phyloP scores from a whole-genome alignment of 1,284 basidiomycete species.

The Puccinia hordei region DNA sequence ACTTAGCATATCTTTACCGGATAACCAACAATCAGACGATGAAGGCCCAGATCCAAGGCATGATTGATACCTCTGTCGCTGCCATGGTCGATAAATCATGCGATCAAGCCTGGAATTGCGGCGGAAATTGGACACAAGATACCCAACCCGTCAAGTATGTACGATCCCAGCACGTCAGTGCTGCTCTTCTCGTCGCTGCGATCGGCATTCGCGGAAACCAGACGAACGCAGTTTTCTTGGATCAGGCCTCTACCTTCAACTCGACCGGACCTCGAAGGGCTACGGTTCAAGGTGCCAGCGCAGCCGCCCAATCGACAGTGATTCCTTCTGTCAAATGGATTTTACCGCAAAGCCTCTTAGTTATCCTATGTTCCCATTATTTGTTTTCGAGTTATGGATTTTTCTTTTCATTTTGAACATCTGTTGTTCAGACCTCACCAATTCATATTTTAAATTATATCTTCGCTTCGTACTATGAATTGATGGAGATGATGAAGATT shows the following conservation, averaged over 20 bases:
- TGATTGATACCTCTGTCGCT: slow-evolving; percentile 23
- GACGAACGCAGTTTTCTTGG: neutral
- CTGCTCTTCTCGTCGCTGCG: slow-evolving; percentile 35
- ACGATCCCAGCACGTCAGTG: slow-evolving; percentile 41
- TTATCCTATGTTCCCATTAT: neutral
- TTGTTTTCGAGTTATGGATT: neutral
- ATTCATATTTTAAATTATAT: too few relatives aligned
- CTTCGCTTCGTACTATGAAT: too few relatives aligned
- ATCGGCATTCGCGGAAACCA: slow-evolving; percentile 29
- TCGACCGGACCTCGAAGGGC: neutral
- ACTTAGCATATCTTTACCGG: slow-evolving; percentile 43
- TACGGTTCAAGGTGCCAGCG: neutral
- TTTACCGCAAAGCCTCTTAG: neutral
- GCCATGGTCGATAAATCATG: slow-evolving; percentile 42
- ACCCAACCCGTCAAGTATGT: slow-evolving; percentile 37
- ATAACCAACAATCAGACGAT: neutral
- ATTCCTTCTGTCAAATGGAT: neutral
- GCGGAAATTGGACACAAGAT: slow-evolving; percentile 41
- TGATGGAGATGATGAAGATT: too few relatives aligned
- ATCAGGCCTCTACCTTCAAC: too few relatives aligned
- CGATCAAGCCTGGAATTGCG: slow-evolving; percentile 35
- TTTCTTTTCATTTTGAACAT: neutral
- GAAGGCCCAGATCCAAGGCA: slow-evolving; percentile 11
- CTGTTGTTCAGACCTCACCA: too few relatives aligned
- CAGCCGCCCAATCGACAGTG: neutral